Conservation (phyloP, 805 yeast genomes). For the Hanseniaspora vineae region DNA sequence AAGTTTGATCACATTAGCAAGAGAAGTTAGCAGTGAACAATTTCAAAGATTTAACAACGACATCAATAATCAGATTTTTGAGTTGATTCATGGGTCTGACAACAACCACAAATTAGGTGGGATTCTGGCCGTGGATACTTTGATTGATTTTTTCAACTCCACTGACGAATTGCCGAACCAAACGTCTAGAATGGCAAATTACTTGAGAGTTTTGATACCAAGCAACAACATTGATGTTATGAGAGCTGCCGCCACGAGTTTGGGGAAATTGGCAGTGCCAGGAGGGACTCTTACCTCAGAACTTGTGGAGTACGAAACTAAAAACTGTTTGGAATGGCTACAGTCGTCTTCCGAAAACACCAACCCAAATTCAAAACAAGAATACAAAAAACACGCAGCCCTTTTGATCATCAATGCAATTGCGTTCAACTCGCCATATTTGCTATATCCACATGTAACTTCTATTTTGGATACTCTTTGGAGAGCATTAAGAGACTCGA, state of each 20-base stretch:
- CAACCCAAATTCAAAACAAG: slow-evolving; percentile 54
- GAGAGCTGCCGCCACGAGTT: slow-evolving; percentile 73
- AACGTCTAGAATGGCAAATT: slow-evolving; percentile 84
- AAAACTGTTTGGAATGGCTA: slow-evolving; percentile 81
- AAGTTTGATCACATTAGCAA: slow-evolving; percentile 57
- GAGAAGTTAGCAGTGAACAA: slow-evolving; percentile 64
- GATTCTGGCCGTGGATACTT: slow-evolving; percentile 75
- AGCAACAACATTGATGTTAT: slow-evolving; percentile 75
- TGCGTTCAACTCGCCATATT: slow-evolving; percentile 77
- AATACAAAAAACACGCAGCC: slow-evolving; percentile 82
- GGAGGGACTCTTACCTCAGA: slow-evolving; percentile 86
- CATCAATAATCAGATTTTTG: slow-evolving; percentile 78
- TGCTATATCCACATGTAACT: slow-evolving; percentile 64
- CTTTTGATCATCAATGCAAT: slow-evolving; percentile 69
- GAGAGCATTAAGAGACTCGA: slow-evolving; percentile 76
- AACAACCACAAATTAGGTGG: slow-evolving; percentile 74
- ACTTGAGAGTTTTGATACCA: slow-evolving; percentile 65
- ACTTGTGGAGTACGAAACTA: slow-evolving; percentile 85
- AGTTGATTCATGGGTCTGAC: slow-evolving; percentile 65
- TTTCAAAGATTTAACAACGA: slow-evolving; percentile 71
- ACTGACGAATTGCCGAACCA: slow-evolving; percentile 77
- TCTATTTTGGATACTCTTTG: slow-evolving; percentile 74
- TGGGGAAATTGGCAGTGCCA: slow-evolving; percentile 81
- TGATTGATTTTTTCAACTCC: slow-evolving; percentile 74
- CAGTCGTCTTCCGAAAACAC: slow-evolving; percentile 35